Conservation (phyloP, 2,329 filamentous ascomycete species). For the Verticillium albo-atrum region DNA sequence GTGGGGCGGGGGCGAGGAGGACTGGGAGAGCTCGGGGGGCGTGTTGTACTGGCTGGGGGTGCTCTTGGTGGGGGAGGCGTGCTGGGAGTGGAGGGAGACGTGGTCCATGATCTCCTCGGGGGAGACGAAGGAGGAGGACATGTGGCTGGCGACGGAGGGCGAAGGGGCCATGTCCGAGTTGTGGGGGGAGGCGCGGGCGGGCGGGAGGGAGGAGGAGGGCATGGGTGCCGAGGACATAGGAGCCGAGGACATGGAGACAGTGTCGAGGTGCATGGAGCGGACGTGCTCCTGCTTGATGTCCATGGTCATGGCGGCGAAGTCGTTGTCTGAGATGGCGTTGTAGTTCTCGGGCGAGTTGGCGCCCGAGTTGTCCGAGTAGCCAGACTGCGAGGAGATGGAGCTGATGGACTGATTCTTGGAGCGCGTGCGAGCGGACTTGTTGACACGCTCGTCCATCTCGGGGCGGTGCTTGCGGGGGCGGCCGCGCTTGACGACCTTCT, state of each 20-base stretch:
- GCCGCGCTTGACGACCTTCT: constrained; percentile 58
- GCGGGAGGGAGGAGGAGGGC: constrained; percentile 18
- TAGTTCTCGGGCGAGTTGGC: constrained; percentile 48
- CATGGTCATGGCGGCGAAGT: constrained; percentile 31
- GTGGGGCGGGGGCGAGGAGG: constrained; percentile 48
- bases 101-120: constrained; percentile 38
- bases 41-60: constrained; percentile 49
- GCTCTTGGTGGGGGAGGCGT: constrained; percentile 44
- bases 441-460: constrained; percentile 49
- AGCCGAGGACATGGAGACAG: constrained; percentile 40
- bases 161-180: constrained; percentile 29
- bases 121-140: constrained; percentile 42
- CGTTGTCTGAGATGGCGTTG: constrained; percentile 26
- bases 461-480: constrained; percentile 59
- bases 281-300: constrained; percentile 23
- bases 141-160: constrained; percentile 35
- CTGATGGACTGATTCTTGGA: constrained; percentile 52
- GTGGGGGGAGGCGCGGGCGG: constrained; percentile 15
- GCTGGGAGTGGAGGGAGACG: constrained; percentile 3
- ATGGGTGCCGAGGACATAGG: constrained; percentile 26
- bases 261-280: constrained; percentile 17
- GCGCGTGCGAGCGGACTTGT: constrained; percentile 53
- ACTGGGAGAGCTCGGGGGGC: constrained; percentile 56
- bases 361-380: constrained; percentile 52
- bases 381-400: constrained; percentile 46